Conservation (phyloP, 2,329 filamentous ascomycete genomes). For the Neofusicoccum parvum region DNA sequence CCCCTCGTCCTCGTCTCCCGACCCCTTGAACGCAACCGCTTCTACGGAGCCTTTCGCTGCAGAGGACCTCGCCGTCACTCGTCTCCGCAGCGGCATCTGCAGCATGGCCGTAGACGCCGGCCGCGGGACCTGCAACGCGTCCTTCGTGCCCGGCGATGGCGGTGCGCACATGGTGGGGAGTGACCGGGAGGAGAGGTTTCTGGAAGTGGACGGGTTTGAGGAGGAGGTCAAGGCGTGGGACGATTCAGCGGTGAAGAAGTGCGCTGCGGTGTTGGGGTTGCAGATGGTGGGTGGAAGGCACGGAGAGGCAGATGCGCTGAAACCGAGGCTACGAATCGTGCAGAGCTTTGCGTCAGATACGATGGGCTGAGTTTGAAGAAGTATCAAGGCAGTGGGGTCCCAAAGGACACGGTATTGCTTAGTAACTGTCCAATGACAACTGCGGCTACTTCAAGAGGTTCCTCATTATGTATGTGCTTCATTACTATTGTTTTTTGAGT, state of each 20-base stretch:
- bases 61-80: not conserved
- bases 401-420: too few species aligned
- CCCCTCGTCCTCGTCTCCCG: not conserved
- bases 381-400: too few species aligned
- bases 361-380: not conserved
- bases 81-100: slow-evolving; percentile 5
- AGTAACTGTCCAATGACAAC: too few species aligned
- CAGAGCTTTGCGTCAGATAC: slow-evolving; percentile 2
- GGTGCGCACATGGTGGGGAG: not conserved
- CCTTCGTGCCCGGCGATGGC: not conserved
- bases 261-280: not conserved
- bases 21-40: too few species aligned
- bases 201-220: not conserved
- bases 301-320: not conserved
- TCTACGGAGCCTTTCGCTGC: not conserved
- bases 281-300: not conserved
- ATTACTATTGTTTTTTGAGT: too few species aligned
- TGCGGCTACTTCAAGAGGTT: too few species aligned
- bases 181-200: not conserved
- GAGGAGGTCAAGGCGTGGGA: slow-evolving; percentile 6
- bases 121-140: not conserved
- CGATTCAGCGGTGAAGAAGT: not conserved
- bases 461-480: too few species aligned
- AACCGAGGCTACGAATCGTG: slow-evolving; percentile 1
- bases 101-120: not conserved